phyloP scores from a whole-genome alignment of 768 basidiomycete species.

The Naematelia aurantialba region DNA sequence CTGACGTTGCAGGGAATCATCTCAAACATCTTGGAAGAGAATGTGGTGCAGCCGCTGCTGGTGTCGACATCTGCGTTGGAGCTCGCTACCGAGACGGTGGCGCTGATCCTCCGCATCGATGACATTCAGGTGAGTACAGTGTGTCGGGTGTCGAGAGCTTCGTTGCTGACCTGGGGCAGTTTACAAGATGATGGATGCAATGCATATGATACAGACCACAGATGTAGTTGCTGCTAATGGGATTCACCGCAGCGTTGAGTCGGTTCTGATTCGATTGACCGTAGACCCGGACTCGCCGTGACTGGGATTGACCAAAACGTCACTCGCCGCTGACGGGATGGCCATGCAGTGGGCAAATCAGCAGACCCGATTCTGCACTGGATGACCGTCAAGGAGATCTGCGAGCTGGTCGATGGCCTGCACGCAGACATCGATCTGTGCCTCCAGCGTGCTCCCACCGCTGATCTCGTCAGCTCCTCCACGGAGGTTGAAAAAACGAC shows the following conservation, averaged over 20 bases:
- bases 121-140: constrained; percentile 54
- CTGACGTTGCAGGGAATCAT: constrained; percentile 71
- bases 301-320: too few species aligned
- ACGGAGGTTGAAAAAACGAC: too few species aligned
- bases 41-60: constrained; percentile 90
- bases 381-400: constrained; percentile 24
- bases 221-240: too few species aligned
- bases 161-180: constrained; percentile 17
- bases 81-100: constrained; percentile 95
- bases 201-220: too few species aligned
- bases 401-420: constrained; percentile 30
- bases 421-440: constrained; percentile 26
- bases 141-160: neutral
- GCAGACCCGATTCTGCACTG: constrained; percentile 25
- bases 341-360: too few species aligned
- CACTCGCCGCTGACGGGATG: too few species aligned
- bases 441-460: constrained; percentile 36
- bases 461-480: too few species aligned
- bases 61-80: constrained; percentile 95
- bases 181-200: constrained; percentile 24
- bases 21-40: constrained; percentile 94
- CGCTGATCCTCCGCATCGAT: constrained; percentile 89
- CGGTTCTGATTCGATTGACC: too few species aligned
- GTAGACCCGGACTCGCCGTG: too few species aligned
- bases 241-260: too few species aligned